A percentile compares a stretch with the other conserved stretches of the same genome.
phyloP scores from a whole-genome alignment of 1,284 basidiomycete genomes.

The Agaricales sp. region DNA sequence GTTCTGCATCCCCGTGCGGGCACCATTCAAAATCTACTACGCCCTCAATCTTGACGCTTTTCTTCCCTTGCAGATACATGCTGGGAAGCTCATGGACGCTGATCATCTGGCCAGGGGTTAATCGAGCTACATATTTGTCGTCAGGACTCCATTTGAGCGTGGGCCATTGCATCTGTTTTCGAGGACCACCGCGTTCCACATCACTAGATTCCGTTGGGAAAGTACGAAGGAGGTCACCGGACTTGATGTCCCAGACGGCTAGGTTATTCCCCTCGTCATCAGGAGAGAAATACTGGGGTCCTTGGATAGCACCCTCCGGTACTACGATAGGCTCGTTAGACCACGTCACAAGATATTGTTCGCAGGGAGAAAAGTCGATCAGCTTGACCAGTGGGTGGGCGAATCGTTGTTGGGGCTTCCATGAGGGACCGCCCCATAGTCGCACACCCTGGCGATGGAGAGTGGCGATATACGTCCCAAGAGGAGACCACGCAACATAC shows the following conservation, averaged over 20 bases:
- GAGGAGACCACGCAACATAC: slow-evolving; percentile 96
- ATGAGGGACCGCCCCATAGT: slow-evolving; percentile 90
- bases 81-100: slow-evolving; percentile 93
- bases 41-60: slow-evolving; percentile 96
- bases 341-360: slow-evolving; percentile 97
- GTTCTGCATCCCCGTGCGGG: slow-evolving; percentile 85
- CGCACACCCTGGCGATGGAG: slow-evolving; percentile 94
- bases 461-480: slow-evolving; percentile 90
- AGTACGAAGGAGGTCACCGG: slow-evolving; percentile 86
- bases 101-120: slow-evolving; percentile 87
- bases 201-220: slow-evolving; percentile 69
- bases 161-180: slow-evolving; percentile 89
- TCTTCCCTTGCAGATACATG: slow-evolving; percentile 95
- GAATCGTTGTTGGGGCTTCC: slow-evolving; percentile 82
- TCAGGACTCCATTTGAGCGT: slow-evolving; percentile 97
- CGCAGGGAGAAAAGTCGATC: slow-evolving; percentile 96
- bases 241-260: slow-evolving; percentile 97
- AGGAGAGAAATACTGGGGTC: slow-evolving; percentile 80
- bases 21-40: slow-evolving; percentile 99
- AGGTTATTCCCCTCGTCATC: slow-evolving; percentile 97
- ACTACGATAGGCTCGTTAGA: slow-evolving; percentile 92
- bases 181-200: slow-evolving; percentile 36
- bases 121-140: slow-evolving; percentile 89
- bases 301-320: slow-evolving; percentile 73
- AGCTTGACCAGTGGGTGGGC: slow-evolving; percentile 94